These are phyloP conservation scores for Hippophae tibetana DNA, from an alignment of 306 rosid species.

Conservation along the genomic window DNA sequence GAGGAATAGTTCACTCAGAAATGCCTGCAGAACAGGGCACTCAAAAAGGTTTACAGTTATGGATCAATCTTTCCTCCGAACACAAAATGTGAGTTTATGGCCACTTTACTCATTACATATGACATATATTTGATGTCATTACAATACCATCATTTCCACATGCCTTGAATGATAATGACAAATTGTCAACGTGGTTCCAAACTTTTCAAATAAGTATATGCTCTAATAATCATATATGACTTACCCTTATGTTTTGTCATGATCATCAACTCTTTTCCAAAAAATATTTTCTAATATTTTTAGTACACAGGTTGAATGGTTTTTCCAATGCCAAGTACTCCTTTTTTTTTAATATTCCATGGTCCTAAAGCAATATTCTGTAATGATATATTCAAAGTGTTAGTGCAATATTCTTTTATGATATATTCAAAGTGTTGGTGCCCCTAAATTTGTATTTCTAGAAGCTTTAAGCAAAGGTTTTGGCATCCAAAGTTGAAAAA, in stretches of 20 bases:
- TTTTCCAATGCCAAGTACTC: constrained; percentile 14
- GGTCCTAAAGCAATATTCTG: neutral
- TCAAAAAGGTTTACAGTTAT: constrained; percentile 78
- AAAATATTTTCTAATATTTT: constrained; percentile 36
- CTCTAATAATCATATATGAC: constrained; percentile 1
- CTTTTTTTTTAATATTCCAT: constrained; percentile 6
- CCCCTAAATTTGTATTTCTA: neutral
- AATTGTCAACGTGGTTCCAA: neutral
- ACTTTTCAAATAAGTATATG: constrained; percentile 11
- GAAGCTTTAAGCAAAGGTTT: neutral
- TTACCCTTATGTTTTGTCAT: constrained; percentile 22
- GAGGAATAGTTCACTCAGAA: constrained; percentile 93
- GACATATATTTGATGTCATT: constrained; percentile 29
- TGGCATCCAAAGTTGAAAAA: no score
- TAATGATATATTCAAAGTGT: no score
- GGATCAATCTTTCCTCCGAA: constrained; percentile 89
- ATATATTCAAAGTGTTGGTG: neutral
- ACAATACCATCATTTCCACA: neutral
- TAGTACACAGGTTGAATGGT: constrained; percentile 10
- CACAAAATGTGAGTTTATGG: constrained; percentile 56
- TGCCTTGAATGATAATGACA: neutral
- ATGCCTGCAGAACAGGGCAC: constrained; percentile 86
- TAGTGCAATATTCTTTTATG: no score
- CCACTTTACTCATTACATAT: neutral
- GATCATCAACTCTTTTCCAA: constrained; percentile 29